phyloP scores from a whole-genome alignment of 768 basidiomycete genomes.

The Hirschioporus abietinus region DNA sequence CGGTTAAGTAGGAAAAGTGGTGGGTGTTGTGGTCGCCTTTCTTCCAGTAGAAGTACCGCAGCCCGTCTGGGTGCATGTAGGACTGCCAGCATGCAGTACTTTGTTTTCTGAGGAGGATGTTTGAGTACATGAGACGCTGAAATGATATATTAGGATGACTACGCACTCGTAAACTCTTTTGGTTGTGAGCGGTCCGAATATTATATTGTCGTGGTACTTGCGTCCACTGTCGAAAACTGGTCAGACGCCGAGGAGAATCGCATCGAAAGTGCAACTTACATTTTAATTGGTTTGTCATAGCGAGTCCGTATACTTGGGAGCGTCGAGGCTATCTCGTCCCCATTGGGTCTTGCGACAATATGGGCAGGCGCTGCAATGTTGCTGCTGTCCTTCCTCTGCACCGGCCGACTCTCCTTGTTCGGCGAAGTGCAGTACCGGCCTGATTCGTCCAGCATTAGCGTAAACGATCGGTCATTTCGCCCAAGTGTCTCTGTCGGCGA shows the following conservation, averaged over 20 bases:
- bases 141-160: background rate
- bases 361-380: background rate
- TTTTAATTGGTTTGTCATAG: background rate
- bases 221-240: background rate
- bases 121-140: background rate
- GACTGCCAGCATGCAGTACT: background rate
- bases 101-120: background rate
- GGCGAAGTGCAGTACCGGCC: background rate
- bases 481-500: background rate
- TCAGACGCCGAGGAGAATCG: background rate
- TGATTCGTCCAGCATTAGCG: background rate
- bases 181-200: background rate
- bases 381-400: background rate
- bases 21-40: background rate
- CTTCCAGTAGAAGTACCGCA: background rate
- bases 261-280: background rate
- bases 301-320: background rate
- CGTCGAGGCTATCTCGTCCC: background rate
- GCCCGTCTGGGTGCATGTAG: background rate
- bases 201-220: background rate
- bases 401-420: background rate
- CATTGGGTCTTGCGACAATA: background rate
- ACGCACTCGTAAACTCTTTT: background rate
- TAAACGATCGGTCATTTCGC: background rate
- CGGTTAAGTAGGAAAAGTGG: background rate